Evolutionary conservation across 352 stramenopile species (phyloP).

Genomic region (Thraustotheca clavata): DNA sequence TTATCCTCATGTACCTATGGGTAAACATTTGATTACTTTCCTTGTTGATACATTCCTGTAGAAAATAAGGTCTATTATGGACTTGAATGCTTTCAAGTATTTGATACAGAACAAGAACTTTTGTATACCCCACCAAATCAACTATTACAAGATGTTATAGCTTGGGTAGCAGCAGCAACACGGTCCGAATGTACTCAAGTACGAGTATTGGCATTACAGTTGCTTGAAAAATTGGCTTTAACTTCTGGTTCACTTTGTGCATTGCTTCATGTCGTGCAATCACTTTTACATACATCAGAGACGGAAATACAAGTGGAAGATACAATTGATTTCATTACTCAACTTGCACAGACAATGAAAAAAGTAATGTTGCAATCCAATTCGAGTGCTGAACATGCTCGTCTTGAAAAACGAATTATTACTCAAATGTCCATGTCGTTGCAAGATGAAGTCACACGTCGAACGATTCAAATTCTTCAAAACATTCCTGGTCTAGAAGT

Average conservation of each 20-base stretch:
- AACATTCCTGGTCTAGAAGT: conserved; percentile 21
- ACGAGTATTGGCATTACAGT: conserved; percentile 51
- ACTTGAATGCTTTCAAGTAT: conserved; percentile 41
- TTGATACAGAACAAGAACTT: conserved; percentile 35
- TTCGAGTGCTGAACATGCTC: conserved; percentile 28
- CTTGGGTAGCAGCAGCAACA: conserved; percentile 58
- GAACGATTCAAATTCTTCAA: conserved; percentile 21
- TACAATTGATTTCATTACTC: conserved; percentile 32
- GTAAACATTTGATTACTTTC: background rate
- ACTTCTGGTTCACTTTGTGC: conserved; percentile 74
- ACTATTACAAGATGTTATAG: conserved; percentile 52
- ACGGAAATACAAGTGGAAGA: conserved; percentile 27
- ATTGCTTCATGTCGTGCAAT: conserved; percentile 55
- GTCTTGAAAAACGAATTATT: conserved; percentile 43
- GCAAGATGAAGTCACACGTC: conserved; percentile 25
- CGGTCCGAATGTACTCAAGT: conserved; percentile 37
- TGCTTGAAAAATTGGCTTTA: conserved; percentile 51
- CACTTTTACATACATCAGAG: conserved; percentile 34
- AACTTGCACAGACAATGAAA: conserved; percentile 41
- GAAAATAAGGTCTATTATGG: conserved; percentile 29
- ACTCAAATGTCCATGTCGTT: conserved; percentile 40
- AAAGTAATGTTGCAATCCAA: conserved; percentile 41
- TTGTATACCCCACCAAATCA: conserved; percentile 41
- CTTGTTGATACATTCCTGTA: conserved; percentile 11
- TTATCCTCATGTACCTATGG: background rate